These are phyloP conservation scores for Haemoproteus tartakovskyi DNA, from an alignment of 169 alveolate species.

Conservation along the genomic window DNA sequence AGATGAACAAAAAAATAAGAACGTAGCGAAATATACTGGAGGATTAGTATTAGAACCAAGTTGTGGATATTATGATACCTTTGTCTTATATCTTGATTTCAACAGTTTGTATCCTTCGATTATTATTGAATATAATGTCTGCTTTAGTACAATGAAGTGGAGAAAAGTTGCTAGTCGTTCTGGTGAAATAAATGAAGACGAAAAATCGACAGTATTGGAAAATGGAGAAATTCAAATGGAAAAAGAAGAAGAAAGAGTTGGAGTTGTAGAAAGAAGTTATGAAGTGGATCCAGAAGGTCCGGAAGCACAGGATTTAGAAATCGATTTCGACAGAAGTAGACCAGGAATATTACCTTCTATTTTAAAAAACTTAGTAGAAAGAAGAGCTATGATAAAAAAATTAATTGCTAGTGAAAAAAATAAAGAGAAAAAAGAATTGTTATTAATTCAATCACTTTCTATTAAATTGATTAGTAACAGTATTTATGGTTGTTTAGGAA, in stretches of 20 bases:
- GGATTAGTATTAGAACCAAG: constrained; percentile 98
- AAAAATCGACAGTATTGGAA: not conserved
- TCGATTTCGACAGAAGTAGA: constrained; percentile 57
- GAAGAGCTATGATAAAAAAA: constrained; percentile 70
- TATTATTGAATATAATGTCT: constrained; percentile 97
- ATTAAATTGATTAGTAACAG: constrained; percentile 97
- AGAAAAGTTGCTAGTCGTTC: constrained; percentile 2
- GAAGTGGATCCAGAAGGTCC: constrained; percentile 66
- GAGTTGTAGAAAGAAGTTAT: constrained; percentile 63
- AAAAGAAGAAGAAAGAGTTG: constrained; percentile 55
- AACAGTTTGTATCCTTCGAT: constrained; percentile 98
- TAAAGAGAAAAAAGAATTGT: constrained; percentile 80
- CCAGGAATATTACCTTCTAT: constrained; percentile 88
- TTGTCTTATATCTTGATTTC: constrained; percentile 95
- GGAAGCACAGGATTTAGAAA: constrained; percentile 53
- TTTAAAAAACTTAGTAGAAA: constrained; percentile 85
- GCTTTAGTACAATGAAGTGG: constrained; percentile 92
- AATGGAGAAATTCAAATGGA: constrained; percentile 12
- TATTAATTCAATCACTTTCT: constrained; percentile 94
- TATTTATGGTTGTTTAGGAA: constrained; percentile 99
- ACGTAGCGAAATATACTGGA: constrained; percentile 86
- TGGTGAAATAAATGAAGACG: constrained; percentile 3
- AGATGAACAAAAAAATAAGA: constrained; percentile 28
- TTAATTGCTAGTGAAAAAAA: constrained; percentile 77
- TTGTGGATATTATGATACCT: constrained; percentile 95